A percentile compares a stretch with the other conserved stretches of the same genome.
Evolutionary conservation across 1,139 yeast genomes (phyloP).

Genomic region (Blastobotrys elegans): DNA sequence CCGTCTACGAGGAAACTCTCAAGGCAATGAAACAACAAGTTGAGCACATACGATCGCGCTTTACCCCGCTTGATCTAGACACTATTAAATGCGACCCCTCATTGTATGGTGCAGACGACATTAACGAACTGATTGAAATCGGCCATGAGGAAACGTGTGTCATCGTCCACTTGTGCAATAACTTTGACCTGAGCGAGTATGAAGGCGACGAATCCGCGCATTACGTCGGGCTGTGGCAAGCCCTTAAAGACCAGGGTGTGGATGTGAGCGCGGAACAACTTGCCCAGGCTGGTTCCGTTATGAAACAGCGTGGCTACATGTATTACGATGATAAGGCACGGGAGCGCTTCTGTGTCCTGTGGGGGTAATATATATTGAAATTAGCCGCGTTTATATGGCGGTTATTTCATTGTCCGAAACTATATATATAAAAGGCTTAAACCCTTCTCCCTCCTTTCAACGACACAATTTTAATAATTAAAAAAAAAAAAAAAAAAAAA

Average conservation of each 20-base stretch:
- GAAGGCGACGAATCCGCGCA: neutral
- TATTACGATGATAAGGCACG: constrained; percentile 15
- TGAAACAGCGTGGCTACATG: constrained; percentile 13
- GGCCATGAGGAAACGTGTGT: constrained; percentile 22
- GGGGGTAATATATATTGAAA: neutral
- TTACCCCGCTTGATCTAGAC: neutral
- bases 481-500: neutral
- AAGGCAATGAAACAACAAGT: neutral
- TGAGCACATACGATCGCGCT: neutral
- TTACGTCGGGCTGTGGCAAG: constrained; percentile 8
- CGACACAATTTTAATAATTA: neutral
- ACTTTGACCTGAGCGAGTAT: neutral
- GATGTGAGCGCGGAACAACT: constrained; percentile 6
- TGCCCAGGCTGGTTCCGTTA: constrained; percentile 13
- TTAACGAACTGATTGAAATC: constrained; percentile 16
- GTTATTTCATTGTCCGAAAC: neutral
- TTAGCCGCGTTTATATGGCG: constrained; percentile 2
- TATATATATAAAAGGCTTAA: neutral
- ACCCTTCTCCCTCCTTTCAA: neutral
- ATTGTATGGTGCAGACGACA: constrained; percentile 4
- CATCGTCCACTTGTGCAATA: constrained; percentile 15
- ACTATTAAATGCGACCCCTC: neutral
- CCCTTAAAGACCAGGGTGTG: constrained; percentile 4
- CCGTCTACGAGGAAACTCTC: neutral
- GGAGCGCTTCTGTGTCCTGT: constrained; percentile 13